Conservation (phyloP, 1,284 basidiomycete genomes). For the Puccinia hordei region DNA sequence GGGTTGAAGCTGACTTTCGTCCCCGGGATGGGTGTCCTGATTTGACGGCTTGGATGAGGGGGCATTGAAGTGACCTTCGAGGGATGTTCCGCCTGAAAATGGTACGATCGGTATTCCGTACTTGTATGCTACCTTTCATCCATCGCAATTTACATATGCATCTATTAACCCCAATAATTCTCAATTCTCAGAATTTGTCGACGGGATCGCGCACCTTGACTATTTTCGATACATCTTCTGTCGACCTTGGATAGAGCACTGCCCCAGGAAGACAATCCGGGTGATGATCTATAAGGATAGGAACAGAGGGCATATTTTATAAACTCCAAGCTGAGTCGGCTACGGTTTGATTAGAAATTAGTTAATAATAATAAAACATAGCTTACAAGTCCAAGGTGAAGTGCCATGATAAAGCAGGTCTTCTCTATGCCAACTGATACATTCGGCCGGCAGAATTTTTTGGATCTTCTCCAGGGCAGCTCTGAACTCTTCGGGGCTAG, state of each 20-base stretch:
- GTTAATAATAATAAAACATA: background rate
- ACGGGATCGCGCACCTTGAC: slow-evolving; percentile 40
- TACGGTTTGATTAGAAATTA: no score
- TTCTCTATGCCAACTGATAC: slow-evolving; percentile 14
- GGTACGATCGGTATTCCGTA: slow-evolving; percentile 72
- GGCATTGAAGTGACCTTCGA: slow-evolving; percentile 62
- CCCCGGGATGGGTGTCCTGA: background rate
- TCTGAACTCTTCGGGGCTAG: slow-evolving; percentile 10
- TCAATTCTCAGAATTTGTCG: background rate
- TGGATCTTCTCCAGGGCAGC: slow-evolving; percentile 1
- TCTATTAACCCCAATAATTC: background rate
- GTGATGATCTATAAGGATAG: slow-evolving; percentile 17
- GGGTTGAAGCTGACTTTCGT: slow-evolving; percentile 20
- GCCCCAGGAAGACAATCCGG: slow-evolving; percentile 53
- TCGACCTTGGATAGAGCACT: slow-evolving; percentile 54
- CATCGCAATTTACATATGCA: background rate
- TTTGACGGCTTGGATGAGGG: slow-evolving; percentile 62
- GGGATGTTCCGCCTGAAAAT: slow-evolving; percentile 69
- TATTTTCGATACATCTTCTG: slow-evolving; percentile 55
- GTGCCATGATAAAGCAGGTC: slow-evolving; percentile 31
- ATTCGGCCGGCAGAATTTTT: background rate
- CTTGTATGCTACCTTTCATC: slow-evolving; percentile 64
- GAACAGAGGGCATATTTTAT: background rate
- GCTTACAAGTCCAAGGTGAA: slow-evolving; percentile 29
- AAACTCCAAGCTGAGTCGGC: no score